phyloP scores from a whole-genome alignment of 2,329 filamentous ascomycete genomes.

The Mycosphaerelloides madeirae region DNA sequence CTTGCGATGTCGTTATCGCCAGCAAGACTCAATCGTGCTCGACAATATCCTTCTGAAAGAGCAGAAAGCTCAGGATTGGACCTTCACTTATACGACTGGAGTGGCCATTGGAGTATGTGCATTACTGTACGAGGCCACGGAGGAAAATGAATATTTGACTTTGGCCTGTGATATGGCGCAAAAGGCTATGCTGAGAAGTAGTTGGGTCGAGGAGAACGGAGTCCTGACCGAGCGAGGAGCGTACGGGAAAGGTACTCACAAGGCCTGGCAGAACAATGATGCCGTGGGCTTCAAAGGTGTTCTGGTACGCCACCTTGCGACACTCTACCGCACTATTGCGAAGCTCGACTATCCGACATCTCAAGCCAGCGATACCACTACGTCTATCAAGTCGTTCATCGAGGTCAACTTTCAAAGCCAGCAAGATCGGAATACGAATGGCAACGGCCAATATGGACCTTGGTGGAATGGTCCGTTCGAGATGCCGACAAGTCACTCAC shows the following conservation, averaged over 20 bases:
- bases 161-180: slow-evolving; percentile 1
- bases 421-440: slow-evolving; percentile 1
- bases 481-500: slow-evolving; percentile 3
- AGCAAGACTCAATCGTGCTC: not conserved
- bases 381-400: not conserved
- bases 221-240: slow-evolving; percentile 1
- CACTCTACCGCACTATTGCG: not conserved
- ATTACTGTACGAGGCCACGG: not conserved
- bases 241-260: slow-evolving; percentile 1
- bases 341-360: not conserved
- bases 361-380: not conserved
- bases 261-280: not conserved
- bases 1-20: slow-evolving; percentile 1
- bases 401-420: slow-evolving; percentile 1
- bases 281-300: slow-evolving; percentile 1
- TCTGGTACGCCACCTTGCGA: slow-evolving; percentile 1
- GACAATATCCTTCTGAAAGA: slow-evolving; percentile 1
- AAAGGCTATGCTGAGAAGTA: not conserved
- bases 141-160: not conserved
- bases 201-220: slow-evolving; percentile 1
- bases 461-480: slow-evolving; percentile 4
- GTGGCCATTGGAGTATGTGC: slow-evolving; percentile 1
- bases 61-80: slow-evolving; percentile 1
- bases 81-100: slow-evolving; percentile 1
- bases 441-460: not conserved